These are phyloP conservation scores for Nicotiana obtusifolia DNA, from an alignment of 257 asterid species.

Conservation along the genomic window DNA sequence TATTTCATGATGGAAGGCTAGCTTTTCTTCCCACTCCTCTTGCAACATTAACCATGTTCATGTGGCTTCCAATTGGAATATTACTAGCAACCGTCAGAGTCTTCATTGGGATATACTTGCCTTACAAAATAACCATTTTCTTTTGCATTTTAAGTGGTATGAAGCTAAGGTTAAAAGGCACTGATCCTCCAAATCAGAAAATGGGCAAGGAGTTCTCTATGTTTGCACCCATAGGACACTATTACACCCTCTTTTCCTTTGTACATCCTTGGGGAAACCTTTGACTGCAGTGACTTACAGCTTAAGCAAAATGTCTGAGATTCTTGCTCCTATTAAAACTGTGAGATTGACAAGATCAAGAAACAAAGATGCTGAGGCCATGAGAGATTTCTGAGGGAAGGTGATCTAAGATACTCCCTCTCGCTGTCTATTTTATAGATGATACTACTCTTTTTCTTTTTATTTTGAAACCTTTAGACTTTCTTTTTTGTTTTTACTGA, in stretches of 20 bases:
- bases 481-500: too few species aligned
- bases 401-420: background rate
- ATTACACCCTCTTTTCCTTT: constrained; percentile 71
- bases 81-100: constrained; percentile 45
- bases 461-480: too few species aligned
- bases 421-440: too few species aligned
- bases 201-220: constrained; percentile 50
- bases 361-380: constrained; percentile 42
- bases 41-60: constrained; percentile 67
- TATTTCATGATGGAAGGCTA: constrained; percentile 85
- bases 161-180: constrained; percentile 30
- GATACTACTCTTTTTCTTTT: too few species aligned
- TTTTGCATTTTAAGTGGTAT: constrained; percentile 48
- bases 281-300: constrained; percentile 86
- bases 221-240: constrained; percentile 86
- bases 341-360: constrained; percentile 63
- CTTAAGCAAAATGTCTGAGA: constrained; percentile 75
- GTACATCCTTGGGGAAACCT: constrained; percentile 39
- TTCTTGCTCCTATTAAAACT: constrained; percentile 65
- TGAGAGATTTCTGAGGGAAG: constrained; percentile 43
- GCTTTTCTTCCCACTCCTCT: constrained; percentile 81
- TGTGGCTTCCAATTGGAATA: constrained; percentile 76
- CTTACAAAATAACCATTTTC: constrained; percentile 37
- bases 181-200: constrained; percentile 18
- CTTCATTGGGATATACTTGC: constrained; percentile 44